Evolutionary conservation across 1,139 yeast genomes (phyloP), one percentile per base, ranked within the genome.

Genomic region (Debaryomyces sp.): DNA sequence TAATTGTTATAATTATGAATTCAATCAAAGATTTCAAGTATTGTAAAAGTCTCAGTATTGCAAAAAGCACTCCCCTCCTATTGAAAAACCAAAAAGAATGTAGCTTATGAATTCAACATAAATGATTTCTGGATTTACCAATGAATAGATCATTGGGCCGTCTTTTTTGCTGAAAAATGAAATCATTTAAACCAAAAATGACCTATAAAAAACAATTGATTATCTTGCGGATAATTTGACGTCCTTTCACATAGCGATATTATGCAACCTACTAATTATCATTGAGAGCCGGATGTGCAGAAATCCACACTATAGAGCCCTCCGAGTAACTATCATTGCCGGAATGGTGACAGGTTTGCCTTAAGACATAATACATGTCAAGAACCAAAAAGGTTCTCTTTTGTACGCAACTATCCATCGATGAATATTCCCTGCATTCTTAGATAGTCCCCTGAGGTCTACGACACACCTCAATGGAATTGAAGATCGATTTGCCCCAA

Each of bases 151-250:
- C 24, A n/a, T 29, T 15, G 15, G 23, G 12, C 6, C 21, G 10
- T 30, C 36, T 17, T 45, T 41, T 45, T 45, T 5, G 12, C 17
- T 34, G 13, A 32, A 43, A 50, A 50, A 39, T 39, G 47, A 50
- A 50, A 50, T 39, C 53, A 48, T 39, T 43, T 22, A 50, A 50
- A 50, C 32, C 34, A 44, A 48, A 47, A 41, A 41, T 30, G 26
- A 32, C 7, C 12, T 21, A 18, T 26, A 29, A 40, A 27, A 29
- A 40, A 27, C 12, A 38, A 7, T 22, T 1, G 6, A 26, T 30
- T 29, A 21, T 27, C 33, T 13, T 18, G 34, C 22, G 30, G 5
- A 27, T 12, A 17, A 29, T 32, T 15, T 10, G n/a, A 15, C 13
- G 43, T 29, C 24, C 37, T 32, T 32, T 44, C 43, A 21, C 6